These are phyloP conservation scores for Epichloe hybrida DNA, from an alignment of 2,329 filamentous ascomycete species.

Conservation along the genomic window DNA sequence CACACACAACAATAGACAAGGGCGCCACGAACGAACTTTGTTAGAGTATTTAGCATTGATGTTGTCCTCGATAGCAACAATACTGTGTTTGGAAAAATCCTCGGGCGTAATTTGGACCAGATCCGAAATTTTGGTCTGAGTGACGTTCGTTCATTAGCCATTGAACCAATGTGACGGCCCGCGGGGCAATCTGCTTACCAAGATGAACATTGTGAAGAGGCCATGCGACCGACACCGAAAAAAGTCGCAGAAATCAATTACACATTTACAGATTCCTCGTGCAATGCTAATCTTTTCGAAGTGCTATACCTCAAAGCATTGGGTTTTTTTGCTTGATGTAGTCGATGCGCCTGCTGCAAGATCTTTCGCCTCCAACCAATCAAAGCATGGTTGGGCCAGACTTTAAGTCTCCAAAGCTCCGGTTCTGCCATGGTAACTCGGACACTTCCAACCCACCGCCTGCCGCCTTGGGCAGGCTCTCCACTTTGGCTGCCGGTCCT, in stretches of 20 bases:
- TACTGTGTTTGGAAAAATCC: conserved; percentile 74
- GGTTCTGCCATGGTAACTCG: not conserved
- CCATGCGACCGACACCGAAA: not conserved
- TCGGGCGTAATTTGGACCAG: conserved; percentile 84
- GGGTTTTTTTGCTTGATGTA: not conserved
- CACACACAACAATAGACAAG: not conserved
- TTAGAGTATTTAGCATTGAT: conserved; percentile 97
- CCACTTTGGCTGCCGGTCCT: not conserved
- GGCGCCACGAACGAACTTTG: conserved; percentile 39
- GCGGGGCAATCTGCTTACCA: conserved; percentile 21
- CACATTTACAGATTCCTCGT: not conserved
- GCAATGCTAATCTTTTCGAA: not conserved
- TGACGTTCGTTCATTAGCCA: not conserved
- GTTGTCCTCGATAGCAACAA: conserved; percentile 82
- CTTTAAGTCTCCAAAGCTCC: not conserved
- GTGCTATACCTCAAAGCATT: not conserved
- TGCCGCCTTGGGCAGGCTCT: not conserved
- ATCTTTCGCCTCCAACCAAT: conserved; percentile 2
- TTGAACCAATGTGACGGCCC: not conserved
- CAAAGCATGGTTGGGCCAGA: not conserved
- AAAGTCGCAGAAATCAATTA: not conserved
- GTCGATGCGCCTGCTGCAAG: not conserved
- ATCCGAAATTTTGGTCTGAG: conserved; percentile 82
- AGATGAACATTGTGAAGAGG: conserved; percentile 32
- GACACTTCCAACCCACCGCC: not conserved